These are phyloP conservation scores for Colletotrichum sp. DNA, from an alignment of 2,329 filamentous ascomycete species.

Conservation along the genomic window DNA sequence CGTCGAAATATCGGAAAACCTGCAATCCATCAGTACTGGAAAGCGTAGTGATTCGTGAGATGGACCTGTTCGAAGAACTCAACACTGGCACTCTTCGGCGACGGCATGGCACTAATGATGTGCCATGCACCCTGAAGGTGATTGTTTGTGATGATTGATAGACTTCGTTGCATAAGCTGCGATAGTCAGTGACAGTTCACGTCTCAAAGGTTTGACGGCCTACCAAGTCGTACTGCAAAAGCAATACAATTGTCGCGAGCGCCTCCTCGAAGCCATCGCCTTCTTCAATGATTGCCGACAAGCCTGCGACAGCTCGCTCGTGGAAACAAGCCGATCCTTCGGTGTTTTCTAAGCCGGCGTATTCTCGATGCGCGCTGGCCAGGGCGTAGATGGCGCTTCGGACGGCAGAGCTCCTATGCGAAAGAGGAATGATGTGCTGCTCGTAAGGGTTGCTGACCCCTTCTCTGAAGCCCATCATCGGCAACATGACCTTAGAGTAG, in stretches of 20 bases:
- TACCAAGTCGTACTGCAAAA: constrained; percentile 20
- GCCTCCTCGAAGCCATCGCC: constrained; percentile 16
- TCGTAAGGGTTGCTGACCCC: neutral
- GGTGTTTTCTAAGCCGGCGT: neutral
- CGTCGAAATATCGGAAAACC: constrained; percentile 22
- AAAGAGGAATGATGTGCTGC: constrained; percentile 8
- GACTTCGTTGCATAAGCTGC: constrained; percentile 14
- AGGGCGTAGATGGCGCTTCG: constrained; percentile 17
- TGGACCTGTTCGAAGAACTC: constrained; percentile 17
- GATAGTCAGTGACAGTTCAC: neutral
- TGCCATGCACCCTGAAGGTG: constrained; percentile 17
- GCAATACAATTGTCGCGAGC: constrained; percentile 11
- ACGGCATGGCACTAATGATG: constrained; percentile 3
- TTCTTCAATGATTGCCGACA: constrained; percentile 13
- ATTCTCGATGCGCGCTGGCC: constrained; percentile 17
- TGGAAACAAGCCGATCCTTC: constrained; percentile 14
- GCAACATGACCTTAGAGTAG: constrained; percentile 3
- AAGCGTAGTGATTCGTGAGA: neutral
- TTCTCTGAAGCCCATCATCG: constrained; percentile 9
- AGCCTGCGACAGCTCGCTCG: constrained; percentile 4
- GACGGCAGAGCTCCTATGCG: constrained; percentile 12
- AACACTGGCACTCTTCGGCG: neutral
- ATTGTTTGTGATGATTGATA: neutral
- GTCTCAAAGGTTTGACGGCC: neutral
- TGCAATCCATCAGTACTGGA: neutral